phyloP scores from a whole-genome alignment of 139 green algal genomes.

The Micromonas commoda region DNA sequence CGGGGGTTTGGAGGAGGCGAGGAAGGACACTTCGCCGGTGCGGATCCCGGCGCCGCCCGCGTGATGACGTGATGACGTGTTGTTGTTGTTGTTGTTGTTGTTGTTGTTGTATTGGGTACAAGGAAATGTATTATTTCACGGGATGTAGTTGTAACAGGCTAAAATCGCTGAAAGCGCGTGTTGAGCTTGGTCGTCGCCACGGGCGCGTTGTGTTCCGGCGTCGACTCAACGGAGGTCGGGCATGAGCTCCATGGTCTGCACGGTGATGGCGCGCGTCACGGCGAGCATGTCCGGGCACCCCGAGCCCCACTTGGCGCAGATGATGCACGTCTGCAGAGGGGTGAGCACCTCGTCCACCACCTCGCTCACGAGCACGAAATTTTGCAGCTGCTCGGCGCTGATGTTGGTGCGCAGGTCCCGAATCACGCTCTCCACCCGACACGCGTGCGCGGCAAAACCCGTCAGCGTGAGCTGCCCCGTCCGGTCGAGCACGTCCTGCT shows the following conservation, averaged over 20 bases:
- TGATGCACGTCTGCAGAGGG: not conserved
- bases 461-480: not conserved
- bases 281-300: not conserved
- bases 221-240: not conserved
- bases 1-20: no score
- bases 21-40: no score
- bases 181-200: no score
- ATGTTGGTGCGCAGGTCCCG: not conserved
- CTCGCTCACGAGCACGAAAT: not conserved
- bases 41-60: no score
- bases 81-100: no score
- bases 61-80: no score
- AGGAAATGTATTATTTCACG: no score
- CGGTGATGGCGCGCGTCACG: not conserved
- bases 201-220: no score
- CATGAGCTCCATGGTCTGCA: not conserved
- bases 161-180: no score
- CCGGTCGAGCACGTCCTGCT: not conserved
- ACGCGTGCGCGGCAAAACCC: not conserved
- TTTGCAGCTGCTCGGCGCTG: not conserved
- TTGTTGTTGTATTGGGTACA: no score
- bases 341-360: not conserved
- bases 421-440: not conserved
- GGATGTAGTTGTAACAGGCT: no score
- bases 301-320: not conserved